A percentile compares a stretch with the other conserved stretches of the same genome.
Conservation (phyloP, 179 eudicot genomes). For the Amaranthus tricolor region DNA sequence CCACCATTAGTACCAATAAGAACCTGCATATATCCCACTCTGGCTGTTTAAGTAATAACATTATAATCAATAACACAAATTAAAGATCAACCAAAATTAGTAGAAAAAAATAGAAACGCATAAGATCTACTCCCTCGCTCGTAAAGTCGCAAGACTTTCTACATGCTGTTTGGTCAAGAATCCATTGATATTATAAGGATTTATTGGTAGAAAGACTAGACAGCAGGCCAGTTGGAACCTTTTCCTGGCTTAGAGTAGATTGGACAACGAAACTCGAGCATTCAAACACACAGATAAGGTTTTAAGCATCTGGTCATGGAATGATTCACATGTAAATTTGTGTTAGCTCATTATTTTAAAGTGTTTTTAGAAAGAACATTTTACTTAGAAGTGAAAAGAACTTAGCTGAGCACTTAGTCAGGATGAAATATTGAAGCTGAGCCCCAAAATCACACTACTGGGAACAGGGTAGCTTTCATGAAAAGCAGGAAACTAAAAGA, state of each 20-base stretch:
- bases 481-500: neutral
- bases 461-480: neutral
- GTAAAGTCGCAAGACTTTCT: neutral
- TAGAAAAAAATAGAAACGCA: neutral
- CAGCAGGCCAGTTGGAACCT: neutral
- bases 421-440: no score
- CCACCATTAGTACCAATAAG: constrained; percentile 61
- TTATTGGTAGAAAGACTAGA: neutral
- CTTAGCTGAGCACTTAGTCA: no score
- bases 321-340: neutral
- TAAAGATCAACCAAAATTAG: neutral
- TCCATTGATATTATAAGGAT: neutral
- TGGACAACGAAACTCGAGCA: neutral
- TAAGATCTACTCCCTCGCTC: neutral
- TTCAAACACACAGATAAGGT: neutral
- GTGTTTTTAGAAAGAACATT: no score
- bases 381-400: neutral
- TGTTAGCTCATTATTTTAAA: neutral
- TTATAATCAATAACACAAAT: neutral
- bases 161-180: neutral
- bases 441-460: no score
- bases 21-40: constrained; percentile 51
- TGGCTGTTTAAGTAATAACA: neutral
- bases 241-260: no score
- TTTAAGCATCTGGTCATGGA: neutral